phyloP scores from a whole-genome alignment of 2,329 filamentous ascomycete species.

The Alternaria alternata region DNA sequence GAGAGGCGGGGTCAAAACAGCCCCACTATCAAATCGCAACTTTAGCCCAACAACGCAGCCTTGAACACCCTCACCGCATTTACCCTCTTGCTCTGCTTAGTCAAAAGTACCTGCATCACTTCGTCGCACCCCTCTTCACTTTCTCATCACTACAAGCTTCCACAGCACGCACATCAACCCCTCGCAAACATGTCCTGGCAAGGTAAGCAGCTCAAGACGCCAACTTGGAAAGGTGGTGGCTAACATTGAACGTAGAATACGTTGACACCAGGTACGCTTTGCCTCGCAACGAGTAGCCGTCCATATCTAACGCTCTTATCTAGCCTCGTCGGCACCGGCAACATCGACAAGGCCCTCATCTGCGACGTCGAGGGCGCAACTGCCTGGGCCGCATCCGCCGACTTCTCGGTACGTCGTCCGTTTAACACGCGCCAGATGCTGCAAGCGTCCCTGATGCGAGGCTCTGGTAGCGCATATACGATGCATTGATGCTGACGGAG shows the following conservation, averaged over 20 bases:
- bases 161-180: constrained; percentile 35
- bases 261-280: constrained; percentile 50
- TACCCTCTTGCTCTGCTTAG: constrained; percentile 32
- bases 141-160: constrained; percentile 29
- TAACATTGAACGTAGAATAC: constrained; percentile 48
- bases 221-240: constrained; percentile 19
- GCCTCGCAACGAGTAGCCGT: not conserved
- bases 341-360: constrained; percentile 60
- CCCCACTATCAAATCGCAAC: constrained; percentile 28
- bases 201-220: constrained; percentile 41
- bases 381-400: constrained; percentile 85
- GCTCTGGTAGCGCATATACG: constrained; percentile 1
- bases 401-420: constrained; percentile 72
- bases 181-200: constrained; percentile 54
- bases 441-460: not conserved
- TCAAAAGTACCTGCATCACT: constrained; percentile 33
- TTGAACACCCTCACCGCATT: constrained; percentile 35
- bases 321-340: constrained; percentile 54
- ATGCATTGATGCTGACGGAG: constrained; percentile 18
- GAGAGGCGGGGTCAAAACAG: constrained; percentile 22
- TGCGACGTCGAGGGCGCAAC: constrained; percentile 59
- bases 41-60: constrained; percentile 27
- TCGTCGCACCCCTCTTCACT: constrained; percentile 21
- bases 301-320: constrained; percentile 24
- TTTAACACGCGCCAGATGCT: constrained; percentile 8